phyloP scores from a whole-genome alignment of 2,329 filamentous ascomycete species.

The Boeremia exigua region DNA sequence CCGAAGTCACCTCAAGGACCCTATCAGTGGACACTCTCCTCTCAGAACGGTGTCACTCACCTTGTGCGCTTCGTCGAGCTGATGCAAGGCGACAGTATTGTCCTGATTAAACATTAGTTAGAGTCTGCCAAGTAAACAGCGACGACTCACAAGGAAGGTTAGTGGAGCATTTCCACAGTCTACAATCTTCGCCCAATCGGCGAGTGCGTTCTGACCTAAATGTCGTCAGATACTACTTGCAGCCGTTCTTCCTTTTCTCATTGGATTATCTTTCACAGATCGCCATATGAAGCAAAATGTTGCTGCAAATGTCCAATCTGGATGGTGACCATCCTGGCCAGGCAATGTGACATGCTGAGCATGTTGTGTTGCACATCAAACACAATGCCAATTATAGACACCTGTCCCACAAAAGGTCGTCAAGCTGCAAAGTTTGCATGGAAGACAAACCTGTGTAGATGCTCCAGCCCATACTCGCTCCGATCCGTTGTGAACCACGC shows the following conservation, averaged over 20 bases:
- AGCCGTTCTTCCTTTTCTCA: background rate
- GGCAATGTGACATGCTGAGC: background rate
- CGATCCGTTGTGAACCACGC: slow-evolving; percentile 57
- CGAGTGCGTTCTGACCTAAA: slow-evolving; percentile 52
- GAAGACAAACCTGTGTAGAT: slow-evolving; percentile 56
- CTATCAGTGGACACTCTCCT: background rate
- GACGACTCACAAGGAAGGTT: slow-evolving; percentile 51
- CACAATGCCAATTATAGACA: background rate
- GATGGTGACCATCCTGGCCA: background rate
- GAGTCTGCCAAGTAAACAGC: too few relatives aligned
- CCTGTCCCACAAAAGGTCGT: background rate
- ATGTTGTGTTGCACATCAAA: background rate
- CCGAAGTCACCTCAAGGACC: slow-evolving; percentile 51
- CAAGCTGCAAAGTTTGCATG: background rate
- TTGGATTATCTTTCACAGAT: too few relatives aligned
- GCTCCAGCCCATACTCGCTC: slow-evolving; percentile 49
- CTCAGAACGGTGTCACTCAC: slow-evolving; percentile 33
- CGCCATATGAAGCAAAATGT: background rate
- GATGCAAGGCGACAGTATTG: slow-evolving; percentile 61
- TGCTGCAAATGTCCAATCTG: background rate
- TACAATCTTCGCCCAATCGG: slow-evolving; percentile 59
- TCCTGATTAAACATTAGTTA: slow-evolving; percentile 42
- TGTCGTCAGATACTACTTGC: background rate
- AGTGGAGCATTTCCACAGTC: slow-evolving; percentile 63
- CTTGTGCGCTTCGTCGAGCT: slow-evolving; percentile 60